Evolutionary conservation across 2,329 filamentous ascomycete genomes (phyloP).

Genomic region (Lachnellula cervina): DNA sequence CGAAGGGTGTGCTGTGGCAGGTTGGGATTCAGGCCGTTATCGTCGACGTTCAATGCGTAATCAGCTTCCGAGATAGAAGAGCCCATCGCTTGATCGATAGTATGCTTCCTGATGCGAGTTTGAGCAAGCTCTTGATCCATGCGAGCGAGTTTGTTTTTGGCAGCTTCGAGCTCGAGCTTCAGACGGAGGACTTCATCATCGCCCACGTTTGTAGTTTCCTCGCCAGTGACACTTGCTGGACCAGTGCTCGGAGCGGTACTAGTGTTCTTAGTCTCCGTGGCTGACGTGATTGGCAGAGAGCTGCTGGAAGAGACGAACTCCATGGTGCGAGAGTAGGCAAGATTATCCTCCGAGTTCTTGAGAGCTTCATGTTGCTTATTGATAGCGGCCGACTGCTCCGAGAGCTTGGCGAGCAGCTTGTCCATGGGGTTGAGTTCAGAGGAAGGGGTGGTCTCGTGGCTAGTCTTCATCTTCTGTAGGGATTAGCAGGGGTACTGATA

Average conservation of each 20-base stretch:
- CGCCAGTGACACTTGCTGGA: slow-evolving; percentile 47
- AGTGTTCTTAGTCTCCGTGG: slow-evolving; percentile 47
- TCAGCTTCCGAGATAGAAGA: slow-evolving; percentile 44
- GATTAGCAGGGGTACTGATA: slow-evolving; percentile 22
- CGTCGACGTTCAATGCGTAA: slow-evolving; percentile 26
- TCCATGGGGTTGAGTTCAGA: slow-evolving; percentile 57
- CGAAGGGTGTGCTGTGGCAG: slow-evolving; percentile 31
- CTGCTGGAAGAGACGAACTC: slow-evolving; percentile 46
- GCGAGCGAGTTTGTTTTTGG: slow-evolving; percentile 64
- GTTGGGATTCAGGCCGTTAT: slow-evolving; percentile 21
- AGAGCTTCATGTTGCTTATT: slow-evolving; percentile 54
- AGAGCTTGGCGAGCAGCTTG: slow-evolving; percentile 66
- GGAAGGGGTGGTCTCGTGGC: slow-evolving; percentile 37
- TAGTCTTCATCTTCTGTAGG: slow-evolving; percentile 45
- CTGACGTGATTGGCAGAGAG: slow-evolving; percentile 60
- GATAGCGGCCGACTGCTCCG: slow-evolving; percentile 62
- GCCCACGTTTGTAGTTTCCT: slow-evolving; percentile 27
- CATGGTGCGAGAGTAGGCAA: slow-evolving; percentile 27
- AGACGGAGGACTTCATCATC: slow-evolving; percentile 61
- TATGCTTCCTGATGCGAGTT: slow-evolving; percentile 55
- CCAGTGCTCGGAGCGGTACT: slow-evolving; percentile 45
- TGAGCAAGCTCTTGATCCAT: slow-evolving; percentile 69
- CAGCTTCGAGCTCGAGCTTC: slow-evolving; percentile 66
- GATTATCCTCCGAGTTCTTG: slow-evolving; percentile 33
- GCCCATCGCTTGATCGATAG: slow-evolving; percentile 51